Evolutionary conservation across 306 rosid species (phyloP), one percentile per base, ranked within the genome.

Genomic region (Purshia tridentata): DNA sequence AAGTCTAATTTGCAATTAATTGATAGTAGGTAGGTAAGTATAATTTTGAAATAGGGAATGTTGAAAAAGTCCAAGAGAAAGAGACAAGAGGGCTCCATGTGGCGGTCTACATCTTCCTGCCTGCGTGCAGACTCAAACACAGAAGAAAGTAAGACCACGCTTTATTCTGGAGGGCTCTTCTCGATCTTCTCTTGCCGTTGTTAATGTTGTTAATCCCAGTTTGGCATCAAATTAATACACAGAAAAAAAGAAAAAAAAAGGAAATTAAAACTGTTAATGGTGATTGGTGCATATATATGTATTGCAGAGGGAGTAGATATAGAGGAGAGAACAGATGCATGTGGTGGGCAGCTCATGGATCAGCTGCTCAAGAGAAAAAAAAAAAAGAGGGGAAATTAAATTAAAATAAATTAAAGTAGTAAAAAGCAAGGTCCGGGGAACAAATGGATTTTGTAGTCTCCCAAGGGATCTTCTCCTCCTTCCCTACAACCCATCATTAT

Each of bases 401-500:
- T 67, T 61, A 74, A 78, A 70, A 80, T 18, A 63, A 67, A 20
- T 10, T 22, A 66, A 18, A 67, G 56, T 8, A 73, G 86, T 74
- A 87, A 78, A 86, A 70, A 23, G 56, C 70, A 82, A 44, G 78
- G 70, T 61, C 74, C 76, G 70, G 88, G 84, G 90, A 90, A 87
- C 92, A 87, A 75, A 71, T 46, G 96, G 97, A 93, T 93, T 93
- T 87, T 93, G 97, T 93, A 91, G 85, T 86, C 77, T 80, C 83
- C 92, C 98, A 82, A 93, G 91, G 96, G 97, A 93, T 91, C 82
- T 90, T 81, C 98, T 81, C 80, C 65, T 76, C 85, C 81, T 73
- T 65, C 84, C 88, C 78, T 85, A 82, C 82, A 81, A 79, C 82
- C 88, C 91, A 88, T 85, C 86, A 88, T 86, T 85, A 86, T 90